phyloP scores from a whole-genome alignment of 1,139 yeast species.

The Nakaseomyces glabratus region DNA sequence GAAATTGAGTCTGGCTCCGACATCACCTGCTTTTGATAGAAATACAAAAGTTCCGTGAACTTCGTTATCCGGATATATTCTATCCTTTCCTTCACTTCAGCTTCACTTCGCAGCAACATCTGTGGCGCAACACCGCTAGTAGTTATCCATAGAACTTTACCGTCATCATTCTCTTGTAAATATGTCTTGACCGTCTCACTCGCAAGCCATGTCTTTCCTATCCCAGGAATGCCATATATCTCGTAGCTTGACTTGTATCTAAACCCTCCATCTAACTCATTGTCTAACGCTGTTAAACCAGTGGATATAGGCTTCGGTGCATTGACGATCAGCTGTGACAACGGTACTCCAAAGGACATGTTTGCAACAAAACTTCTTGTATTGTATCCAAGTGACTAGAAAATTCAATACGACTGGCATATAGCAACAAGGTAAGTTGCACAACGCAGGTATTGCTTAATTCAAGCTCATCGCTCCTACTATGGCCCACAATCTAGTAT shows the following conservation, averaged over 20 bases:
- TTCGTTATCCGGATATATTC: slow-evolving; percentile 15
- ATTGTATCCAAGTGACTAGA: too few relatives aligned
- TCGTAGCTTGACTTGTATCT: slow-evolving; percentile 27
- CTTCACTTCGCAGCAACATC: not conserved
- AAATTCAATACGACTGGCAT: too few relatives aligned
- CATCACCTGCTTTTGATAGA: slow-evolving; percentile 19
- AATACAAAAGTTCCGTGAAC: slow-evolving; percentile 23
- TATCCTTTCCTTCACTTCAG: slow-evolving; percentile 1
- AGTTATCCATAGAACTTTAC: slow-evolving; percentile 25
- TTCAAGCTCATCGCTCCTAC: too few relatives aligned
- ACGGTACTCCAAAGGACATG: slow-evolving; percentile 29
- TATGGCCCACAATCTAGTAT: too few relatives aligned
- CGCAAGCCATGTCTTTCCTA: slow-evolving; percentile 26
- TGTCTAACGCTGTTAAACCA: slow-evolving; percentile 23
- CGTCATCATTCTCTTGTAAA: slow-evolving; percentile 4
- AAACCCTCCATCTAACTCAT: slow-evolving; percentile 22
- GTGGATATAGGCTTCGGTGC: slow-evolving; percentile 19
- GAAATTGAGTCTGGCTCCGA: not conserved
- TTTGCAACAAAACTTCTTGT: not conserved
- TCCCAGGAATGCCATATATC: slow-evolving; percentile 30
- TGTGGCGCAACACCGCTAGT: slow-evolving; percentile 11
- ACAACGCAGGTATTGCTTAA: too few relatives aligned
- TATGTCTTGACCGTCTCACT: slow-evolving; percentile 14
- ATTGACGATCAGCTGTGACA: slow-evolving; percentile 27
- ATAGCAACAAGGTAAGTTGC: too few relatives aligned